Base-by-base conservation (phyloP, 257 asterid species). In the Craterostigma plantagineum region DNA sequence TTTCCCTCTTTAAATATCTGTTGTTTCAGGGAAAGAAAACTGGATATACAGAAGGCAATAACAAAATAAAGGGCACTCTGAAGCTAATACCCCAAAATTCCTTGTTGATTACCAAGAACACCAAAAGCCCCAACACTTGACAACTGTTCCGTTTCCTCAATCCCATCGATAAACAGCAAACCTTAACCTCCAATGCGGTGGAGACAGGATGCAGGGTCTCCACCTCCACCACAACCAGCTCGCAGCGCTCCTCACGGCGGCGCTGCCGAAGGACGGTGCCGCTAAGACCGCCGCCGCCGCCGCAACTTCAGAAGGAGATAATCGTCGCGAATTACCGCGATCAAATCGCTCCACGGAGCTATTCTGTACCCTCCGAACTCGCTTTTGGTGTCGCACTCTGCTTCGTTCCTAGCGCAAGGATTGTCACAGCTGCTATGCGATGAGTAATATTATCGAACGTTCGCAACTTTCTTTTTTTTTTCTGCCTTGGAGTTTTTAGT, bases 141-240 rank as follows among this genome's bases (percentile, higher is more conserved):
- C 5, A 6, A 2, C 30, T 23, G 30, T 23, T 23, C 30, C 30
- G 30, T 23, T 23, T 23, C 30, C 30, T 23, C 30, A 23, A 23
- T 23, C 30, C n/a, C 30, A 6, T 23, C 30, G 30, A 23, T 23
- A 23, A 9, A 13, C 12, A 9, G 47, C 35, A 37, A 16, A 15
- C 34, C 36, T 12, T 7, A 45, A 35, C 33, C 54, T 48, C 46
- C 39, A 23, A 67, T 74, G 78, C 73, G 60, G 68, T 52, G 73
- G 60, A 66, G 72, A 46, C 42, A 75, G 40, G 69, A 87, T 82
- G 95, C 98, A 79, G 65, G 91, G 94, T 54, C 92, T 85, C 68
- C 96, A 81, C 69, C 93, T 76, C 65, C 98, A 82, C 17, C 98
- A 79, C 50, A 95, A 79, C 63, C 96, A 87, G 59, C 76, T 87